phyloP scores from a whole-genome alignment of 805 yeast species.

The Grigorovia transvaalensis region DNA sequence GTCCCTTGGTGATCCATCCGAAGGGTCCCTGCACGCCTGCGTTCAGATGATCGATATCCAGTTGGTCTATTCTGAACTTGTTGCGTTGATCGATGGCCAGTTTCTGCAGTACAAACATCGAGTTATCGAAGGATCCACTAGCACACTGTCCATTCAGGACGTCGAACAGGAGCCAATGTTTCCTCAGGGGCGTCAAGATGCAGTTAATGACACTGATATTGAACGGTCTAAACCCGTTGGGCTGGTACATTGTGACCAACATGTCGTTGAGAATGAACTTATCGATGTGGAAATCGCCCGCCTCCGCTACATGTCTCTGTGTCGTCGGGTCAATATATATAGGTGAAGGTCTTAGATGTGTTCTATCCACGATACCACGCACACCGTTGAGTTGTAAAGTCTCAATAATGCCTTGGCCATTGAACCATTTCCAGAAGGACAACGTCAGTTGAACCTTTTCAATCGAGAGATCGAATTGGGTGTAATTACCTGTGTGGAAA shows the following conservation, averaged over 20 bases:
- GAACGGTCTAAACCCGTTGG: constrained; percentile 70
- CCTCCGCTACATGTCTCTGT: constrained; percentile 55
- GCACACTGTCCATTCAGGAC: constrained; percentile 71
- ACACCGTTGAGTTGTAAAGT: constrained; percentile 74
- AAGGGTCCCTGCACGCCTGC: constrained; percentile 89
- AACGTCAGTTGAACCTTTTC: constrained; percentile 75
- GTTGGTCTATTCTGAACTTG: constrained; percentile 72
- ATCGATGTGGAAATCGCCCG: constrained; percentile 91
- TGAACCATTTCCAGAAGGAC: constrained; percentile 77
- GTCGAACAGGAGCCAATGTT: constrained; percentile 91
- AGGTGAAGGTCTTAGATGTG: constrained; percentile 74
- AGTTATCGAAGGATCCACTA: constrained; percentile 87
- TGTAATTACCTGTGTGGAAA: constrained; percentile 84
- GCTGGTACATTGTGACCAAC: constrained; percentile 72
- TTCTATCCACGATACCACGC: constrained; percentile 86
- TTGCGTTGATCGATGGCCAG: constrained; percentile 24
- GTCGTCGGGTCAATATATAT: constrained; percentile 67
- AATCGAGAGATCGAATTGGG: constrained; percentile 87
- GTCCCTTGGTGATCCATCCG: constrained; percentile 92
- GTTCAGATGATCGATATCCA: constrained; percentile 81
- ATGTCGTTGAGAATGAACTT: constrained; percentile 77
- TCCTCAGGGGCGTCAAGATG: constrained; percentile 66
- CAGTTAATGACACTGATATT: constrained; percentile 82
- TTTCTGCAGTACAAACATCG: constrained; percentile 44
- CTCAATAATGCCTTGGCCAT: constrained; percentile 79